Conservation (phyloP, 306 rosid species). For the Mimosa pudica region DNA sequence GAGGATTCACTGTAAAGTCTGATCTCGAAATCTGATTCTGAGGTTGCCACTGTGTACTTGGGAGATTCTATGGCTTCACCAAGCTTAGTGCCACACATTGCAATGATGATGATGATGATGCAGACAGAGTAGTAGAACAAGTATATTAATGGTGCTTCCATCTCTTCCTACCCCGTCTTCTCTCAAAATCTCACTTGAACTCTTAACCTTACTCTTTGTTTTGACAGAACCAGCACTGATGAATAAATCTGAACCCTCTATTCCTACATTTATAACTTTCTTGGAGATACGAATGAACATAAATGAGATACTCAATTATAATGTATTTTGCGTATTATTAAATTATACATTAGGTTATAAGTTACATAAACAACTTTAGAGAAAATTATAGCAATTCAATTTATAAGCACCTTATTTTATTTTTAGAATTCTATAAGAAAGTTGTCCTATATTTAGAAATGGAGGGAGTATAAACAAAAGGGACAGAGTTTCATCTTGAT, state of each 20-base stretch:
- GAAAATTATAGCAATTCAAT: too few relatives aligned
- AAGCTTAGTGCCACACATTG: slow-evolving; percentile 24
- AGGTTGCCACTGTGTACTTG: slow-evolving; percentile 44
- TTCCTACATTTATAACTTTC: too few relatives aligned
- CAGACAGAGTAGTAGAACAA: slow-evolving; percentile 16
- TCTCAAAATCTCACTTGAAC: neutral
- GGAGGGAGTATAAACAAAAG: too few relatives aligned
- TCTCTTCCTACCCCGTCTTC: slow-evolving; percentile 16
- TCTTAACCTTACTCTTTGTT: neutral
- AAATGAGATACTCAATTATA: too few relatives aligned
- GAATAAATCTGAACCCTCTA: neutral
- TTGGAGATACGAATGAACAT: too few relatives aligned
- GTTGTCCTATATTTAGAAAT: too few relatives aligned
- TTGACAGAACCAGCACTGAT: slow-evolving; percentile 23
- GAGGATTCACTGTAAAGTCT: slow-evolving; percentile 65
- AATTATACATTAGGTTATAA: too few relatives aligned
- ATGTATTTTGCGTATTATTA: too few relatives aligned
- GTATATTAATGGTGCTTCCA: slow-evolving; percentile 40
- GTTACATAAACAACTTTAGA: too few relatives aligned
- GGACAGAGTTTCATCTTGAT: neutral
- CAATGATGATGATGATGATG: slow-evolving; percentile 15
- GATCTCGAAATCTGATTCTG: slow-evolving; percentile 70
- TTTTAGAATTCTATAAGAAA: too few relatives aligned
- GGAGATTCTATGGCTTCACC: slow-evolving; percentile 61
- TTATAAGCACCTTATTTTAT: too few relatives aligned